Conservation (phyloP, 495 filamentous ascomycete species). For the Recurvomyces mirabilis region DNA sequence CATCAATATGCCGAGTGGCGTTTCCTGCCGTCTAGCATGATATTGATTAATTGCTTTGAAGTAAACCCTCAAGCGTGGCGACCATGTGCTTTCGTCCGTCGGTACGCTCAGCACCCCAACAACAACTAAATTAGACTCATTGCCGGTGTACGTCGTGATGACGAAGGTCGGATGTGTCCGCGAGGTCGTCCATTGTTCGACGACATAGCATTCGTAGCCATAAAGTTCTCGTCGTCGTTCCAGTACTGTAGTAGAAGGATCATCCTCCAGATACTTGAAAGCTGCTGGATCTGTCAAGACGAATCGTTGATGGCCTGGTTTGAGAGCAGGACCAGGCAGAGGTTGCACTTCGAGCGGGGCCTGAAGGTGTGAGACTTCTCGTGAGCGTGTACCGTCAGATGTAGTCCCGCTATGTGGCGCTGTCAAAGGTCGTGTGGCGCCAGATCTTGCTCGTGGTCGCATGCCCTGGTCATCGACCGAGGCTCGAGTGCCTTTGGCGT, state of each 20-base stretch:
- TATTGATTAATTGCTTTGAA: constrained; percentile 76
- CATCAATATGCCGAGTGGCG: constrained; percentile 73
- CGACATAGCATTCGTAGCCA: constrained; percentile 88
- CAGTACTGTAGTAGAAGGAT: constrained; percentile 63
- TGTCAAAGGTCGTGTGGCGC: constrained; percentile 7
- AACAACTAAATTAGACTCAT: constrained; percentile 60
- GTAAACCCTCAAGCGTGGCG: constrained; percentile 63
- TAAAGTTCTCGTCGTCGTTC: constrained; percentile 54
- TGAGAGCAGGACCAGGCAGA: not conserved
- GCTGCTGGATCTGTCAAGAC: constrained; percentile 35
- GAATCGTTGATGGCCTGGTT: constrained; percentile 29
- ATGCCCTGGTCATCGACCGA: constrained; percentile 6
- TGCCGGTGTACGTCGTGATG: constrained; percentile 88
- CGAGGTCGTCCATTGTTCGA: constrained; percentile 97
- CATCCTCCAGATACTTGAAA: constrained; percentile 69
- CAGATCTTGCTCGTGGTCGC: not conserved
- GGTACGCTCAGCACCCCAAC: constrained; percentile 80
- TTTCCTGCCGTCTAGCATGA: constrained; percentile 73
- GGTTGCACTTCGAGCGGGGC: constrained; percentile 1
- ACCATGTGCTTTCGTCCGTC: constrained; percentile 71
- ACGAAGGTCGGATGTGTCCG: constrained; percentile 80
- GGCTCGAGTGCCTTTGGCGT: constrained; percentile 2
- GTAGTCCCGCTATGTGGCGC: constrained; percentile 11
- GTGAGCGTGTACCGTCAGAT: not conserved
- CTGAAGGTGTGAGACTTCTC: not conserved